Evolutionary conservation across 106 monocot species (phyloP), one percentile per base, ranked within the genome.

Genomic region (Dendrobium chrysotoxum): DNA sequence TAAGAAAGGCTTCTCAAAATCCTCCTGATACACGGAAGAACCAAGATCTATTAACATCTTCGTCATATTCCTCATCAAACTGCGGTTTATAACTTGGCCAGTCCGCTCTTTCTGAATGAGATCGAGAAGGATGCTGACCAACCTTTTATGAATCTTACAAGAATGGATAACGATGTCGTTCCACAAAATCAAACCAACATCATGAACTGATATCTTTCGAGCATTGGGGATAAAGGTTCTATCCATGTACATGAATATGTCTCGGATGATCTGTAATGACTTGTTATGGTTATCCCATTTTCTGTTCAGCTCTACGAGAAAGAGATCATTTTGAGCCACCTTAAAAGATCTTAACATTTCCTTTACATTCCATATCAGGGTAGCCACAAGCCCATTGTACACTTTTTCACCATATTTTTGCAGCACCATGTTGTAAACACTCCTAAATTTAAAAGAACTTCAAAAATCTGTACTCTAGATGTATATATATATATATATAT

Each of bases 231-330:
- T 87, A 81, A 89, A 98, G 39, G 92, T 98, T 40, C 98, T 86
- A 79, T 98, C 98, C 98, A 98, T 95, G 81, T 98, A 98, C 98
- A 98, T 98, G 50, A 98, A 53, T 79, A 98, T 95, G 77, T 98
- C 98, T 31, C 98, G 84, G 18, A 95, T 98, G 92, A 95, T 94
- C 82, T 91, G 94, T 81, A 98, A 78, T 38, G 98, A 90, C 83
- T 98, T 98, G 77, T 92, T 98, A 83, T 98, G 94, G 30, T 98
- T 92, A 0, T 70, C 89, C 98, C 94, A 98, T 80, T 95, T 92
- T 80, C 86, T 70, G 84, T 95, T 89, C 0, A 98, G 88, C 67
- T 92, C 94, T 81, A 92, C 94, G 13, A 98, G 79, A 82, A 98
- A 98, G 21, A 89, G 78, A 76, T 77, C 82, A 4, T 94, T 92